Base-by-base conservation (phyloP, 441 rosid genomes). In the Croton setiger region DNA sequence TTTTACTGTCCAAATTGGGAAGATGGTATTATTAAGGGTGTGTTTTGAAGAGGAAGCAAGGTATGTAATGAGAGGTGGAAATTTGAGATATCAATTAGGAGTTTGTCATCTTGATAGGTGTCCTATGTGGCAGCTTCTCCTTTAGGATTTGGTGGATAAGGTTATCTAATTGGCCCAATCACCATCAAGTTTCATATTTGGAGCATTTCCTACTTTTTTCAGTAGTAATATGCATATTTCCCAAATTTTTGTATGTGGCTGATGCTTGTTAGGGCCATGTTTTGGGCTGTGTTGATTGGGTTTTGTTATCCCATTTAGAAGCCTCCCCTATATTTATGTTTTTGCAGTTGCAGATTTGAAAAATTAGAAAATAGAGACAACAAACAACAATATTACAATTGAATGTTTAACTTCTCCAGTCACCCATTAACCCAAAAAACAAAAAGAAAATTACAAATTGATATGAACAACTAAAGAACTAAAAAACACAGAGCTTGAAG, bases 101-200 rank as follows among this genome's bases (percentile, higher is more conserved):
- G 2, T 37, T 14, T 43, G 73, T 44, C 71, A 58, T 70, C 75
- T 56, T 41, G 71, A 77, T 75, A 60, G 47, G 6, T 62, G 41
- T 82, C 83, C 78, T 71, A 82, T 74, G 86, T 92, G 96, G 93
- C 89, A 70, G 71, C 52, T 68, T 79, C 82, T 84, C 76, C 67
- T 39, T 62, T 37, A 43, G 55, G 45, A 11, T 67, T 67, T 72
- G 79, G 72, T 77, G 80, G 95, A 90, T 90, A 88, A 84, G 82
- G 85, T 86, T 85, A 84, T 88, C 97, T 76, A n/a, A 27, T 74
- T 75, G 65, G 73, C 58, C 78, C 63, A 65, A 60, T 64, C 69
- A 60, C 18, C 69, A 33, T 54, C 61, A 23, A 23, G 71, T 64
- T 77, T 53, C 48, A 45, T 6, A 61, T 69, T 57, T 41, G 65